Evolutionary conservation across 1,284 basidiomycete genomes (phyloP), one percentile per base, ranked within the genome.

Genomic region (Moesziomyces parantarcticus): DNA sequence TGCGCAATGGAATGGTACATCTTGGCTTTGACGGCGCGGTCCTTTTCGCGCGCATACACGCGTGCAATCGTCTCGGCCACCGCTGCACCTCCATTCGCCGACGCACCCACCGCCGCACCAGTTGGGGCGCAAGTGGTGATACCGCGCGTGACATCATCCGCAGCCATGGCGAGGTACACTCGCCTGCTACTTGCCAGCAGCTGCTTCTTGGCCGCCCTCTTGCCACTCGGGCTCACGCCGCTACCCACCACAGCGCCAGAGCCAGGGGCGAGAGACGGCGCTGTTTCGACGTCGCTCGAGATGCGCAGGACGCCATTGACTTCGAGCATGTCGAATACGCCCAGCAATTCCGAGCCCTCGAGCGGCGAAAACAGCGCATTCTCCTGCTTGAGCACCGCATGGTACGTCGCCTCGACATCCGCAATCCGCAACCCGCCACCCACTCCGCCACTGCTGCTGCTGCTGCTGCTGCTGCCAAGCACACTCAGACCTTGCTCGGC

Each of bases 301-400:
- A 81, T 65, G 8, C 64, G 65, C 3, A 82, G 47, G 22, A 83
- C 60, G 18, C 78, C 79, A 47, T 83, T 78, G 20, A 80, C 79
- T 49, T 82, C 81, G 36, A 83, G 68, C 50, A 72, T 63, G 42
- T 83, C 80, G 23, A 83, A 68, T 9, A 83, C 79, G 25, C 79
- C 79, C 11, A 83, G 61, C 29, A 82, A 57, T 58, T 83, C 82
- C 6, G 77, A 78, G 21, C 47, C 55, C 43, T 79, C 79, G 26
- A 83, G 64, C 0, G 77, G 52, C 7, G 69, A 43, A 13, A 71
- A 76, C 10, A 78, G 73, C 1, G 68, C 72, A 36, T 68, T 59
- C 45, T 83, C 76, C 13, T 62, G 50, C 32, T 58, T 52, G 22
- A 83, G 62, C 55, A 83, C 57, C 34, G 67, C 58, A 5, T 56